Conservation (phyloP, 2,329 filamentous ascomycete species). For the Zopfia rhizophila region DNA sequence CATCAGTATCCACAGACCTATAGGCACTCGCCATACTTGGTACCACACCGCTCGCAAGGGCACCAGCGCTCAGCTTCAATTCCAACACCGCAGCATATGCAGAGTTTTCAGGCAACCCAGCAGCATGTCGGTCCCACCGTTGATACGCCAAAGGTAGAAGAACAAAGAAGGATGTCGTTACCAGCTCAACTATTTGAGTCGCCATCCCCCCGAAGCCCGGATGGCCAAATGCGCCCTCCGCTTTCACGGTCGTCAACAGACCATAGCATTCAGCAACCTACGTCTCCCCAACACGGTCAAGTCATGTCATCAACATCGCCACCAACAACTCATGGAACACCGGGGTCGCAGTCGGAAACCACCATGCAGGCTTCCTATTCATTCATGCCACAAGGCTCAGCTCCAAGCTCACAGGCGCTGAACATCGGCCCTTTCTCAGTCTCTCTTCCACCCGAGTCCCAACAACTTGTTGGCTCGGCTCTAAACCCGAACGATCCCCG, state of each 20-base stretch:
- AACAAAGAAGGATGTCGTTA: slow-evolving; percentile 56
- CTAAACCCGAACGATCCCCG: slow-evolving; percentile 59
- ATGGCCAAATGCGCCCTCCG: slow-evolving; percentile 25
- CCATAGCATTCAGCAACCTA: slow-evolving; percentile 30
- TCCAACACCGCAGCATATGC: slow-evolving; percentile 51
- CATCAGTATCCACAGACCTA: slow-evolving; percentile 39
- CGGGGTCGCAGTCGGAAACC: slow-evolving; percentile 30
- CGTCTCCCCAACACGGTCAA: slow-evolving; percentile 33
- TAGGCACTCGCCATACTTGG: slow-evolving; percentile 58
- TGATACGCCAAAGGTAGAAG: slow-evolving; percentile 34
- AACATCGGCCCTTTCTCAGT: slow-evolving; percentile 59
- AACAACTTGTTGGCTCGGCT: slow-evolving; percentile 62
- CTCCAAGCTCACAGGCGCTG: slow-evolving; percentile 40
- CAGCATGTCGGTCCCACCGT: slow-evolving; percentile 30
- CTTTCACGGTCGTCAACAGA: slow-evolving; percentile 34
- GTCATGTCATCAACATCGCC: slow-evolving; percentile 26
- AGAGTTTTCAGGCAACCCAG: slow-evolving; percentile 38
- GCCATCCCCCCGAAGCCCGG: slow-evolving; percentile 23
- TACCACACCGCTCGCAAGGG: slow-evolving; percentile 51
- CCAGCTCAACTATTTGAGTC: slow-evolving; percentile 46
- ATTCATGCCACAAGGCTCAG: slow-evolving; percentile 34
- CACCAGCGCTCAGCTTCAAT: slow-evolving; percentile 60
- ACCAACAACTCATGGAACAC: slow-evolving; percentile 34
- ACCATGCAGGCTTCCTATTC: slow-evolving; percentile 33
- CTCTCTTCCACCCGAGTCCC: slow-evolving; percentile 62